A percentile compares a stretch with the other conserved stretches of the same genome.
Conservation (phyloP, 306 rosid species). For the Amphicarpaea edgeworthii region DNA sequence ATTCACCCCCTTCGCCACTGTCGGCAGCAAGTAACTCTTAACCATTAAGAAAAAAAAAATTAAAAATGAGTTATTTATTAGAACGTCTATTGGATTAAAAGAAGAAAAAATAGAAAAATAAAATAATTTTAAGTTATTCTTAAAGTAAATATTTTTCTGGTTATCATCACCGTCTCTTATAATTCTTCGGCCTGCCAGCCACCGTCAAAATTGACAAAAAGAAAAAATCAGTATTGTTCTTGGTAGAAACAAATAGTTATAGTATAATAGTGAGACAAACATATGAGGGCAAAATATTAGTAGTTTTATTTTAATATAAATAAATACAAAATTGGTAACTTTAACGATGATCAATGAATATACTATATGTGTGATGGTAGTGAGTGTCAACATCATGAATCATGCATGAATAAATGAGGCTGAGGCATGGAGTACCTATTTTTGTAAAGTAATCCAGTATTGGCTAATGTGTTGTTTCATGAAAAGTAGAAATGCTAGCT, state of each 20-base stretch:
- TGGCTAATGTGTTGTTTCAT: conserved; percentile 27
- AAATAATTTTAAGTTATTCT: too few species aligned
- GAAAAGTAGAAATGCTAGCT: conserved; percentile 51
- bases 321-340: conserved; percentile 39
- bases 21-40: too few species aligned
- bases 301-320: conserved; percentile 4
- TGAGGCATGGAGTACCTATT: conserved; percentile 16
- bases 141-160: background rate
- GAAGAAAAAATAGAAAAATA: too few species aligned
- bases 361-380: conserved; percentile 31
- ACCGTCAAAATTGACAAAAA: conserved; percentile 32
- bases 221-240: conserved; percentile 31
- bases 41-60: too few species aligned
- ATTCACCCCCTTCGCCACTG: too few species aligned
- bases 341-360: conserved; percentile 45
- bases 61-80: too few species aligned
- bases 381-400: conserved; percentile 71
- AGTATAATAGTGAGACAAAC: background rate
- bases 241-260: conserved; percentile 40
- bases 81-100: too few species aligned
- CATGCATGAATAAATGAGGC: conserved; percentile 51
- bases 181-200: conserved; percentile 20
- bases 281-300: background rate
- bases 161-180: background rate
- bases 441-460: conserved; percentile 15